Percentiles rank a stretch among this genome's conserved stretches.
phyloP scores from a whole-genome alignment of 345 rosid genomes.

The Salix udensis region DNA sequence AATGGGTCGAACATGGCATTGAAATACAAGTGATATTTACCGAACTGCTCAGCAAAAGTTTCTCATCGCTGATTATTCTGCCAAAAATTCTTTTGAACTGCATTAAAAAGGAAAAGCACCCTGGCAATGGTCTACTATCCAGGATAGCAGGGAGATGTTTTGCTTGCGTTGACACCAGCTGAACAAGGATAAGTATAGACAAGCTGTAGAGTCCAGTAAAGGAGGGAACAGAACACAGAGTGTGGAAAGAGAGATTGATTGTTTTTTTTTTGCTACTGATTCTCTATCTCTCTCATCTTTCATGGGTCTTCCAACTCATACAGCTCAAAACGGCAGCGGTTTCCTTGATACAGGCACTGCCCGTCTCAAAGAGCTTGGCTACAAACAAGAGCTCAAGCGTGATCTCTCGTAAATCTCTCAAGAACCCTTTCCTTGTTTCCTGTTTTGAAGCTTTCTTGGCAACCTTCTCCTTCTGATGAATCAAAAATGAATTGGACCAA shows the following conservation, averaged over 20 bases:
- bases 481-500: conserved; percentile 2
- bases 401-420: conserved; percentile 67
- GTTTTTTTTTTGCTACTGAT: background rate
- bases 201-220: background rate
- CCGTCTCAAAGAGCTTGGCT: conserved; percentile 84
- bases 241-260: background rate
- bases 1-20: no score
- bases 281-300: background rate
- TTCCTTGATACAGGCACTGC: conserved; percentile 57
- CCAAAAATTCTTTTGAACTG: no score
- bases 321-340: conserved; percentile 18
- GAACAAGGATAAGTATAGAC: background rate
- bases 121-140: background rate
- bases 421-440: background rate
- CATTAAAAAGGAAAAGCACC: no score
- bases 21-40: no score
- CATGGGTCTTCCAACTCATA: conserved; percentile 30
- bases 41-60: no score
- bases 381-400: conserved; percentile 97
- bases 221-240: background rate
- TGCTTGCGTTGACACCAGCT: background rate
- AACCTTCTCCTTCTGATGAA: background rate
- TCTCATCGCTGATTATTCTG: no score
- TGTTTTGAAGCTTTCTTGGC: background rate
- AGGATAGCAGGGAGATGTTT: background rate